Evolutionary conservation across 306 rosid species (phyloP).

Genomic region (Vigna reflexopilosa): DNA sequence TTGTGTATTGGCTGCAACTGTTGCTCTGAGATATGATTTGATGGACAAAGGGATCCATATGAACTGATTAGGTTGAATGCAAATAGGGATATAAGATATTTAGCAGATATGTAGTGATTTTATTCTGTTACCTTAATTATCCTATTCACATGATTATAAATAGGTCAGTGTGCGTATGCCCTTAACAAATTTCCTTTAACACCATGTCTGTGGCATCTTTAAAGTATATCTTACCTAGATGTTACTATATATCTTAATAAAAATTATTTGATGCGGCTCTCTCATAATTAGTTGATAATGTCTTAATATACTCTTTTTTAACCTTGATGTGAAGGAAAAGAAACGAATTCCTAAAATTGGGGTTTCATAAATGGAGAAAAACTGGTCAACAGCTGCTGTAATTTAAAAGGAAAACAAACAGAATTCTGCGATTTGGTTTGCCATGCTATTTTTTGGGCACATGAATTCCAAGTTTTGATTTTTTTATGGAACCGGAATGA

Average conservation of each 20-base stretch:
- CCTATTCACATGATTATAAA: no score
- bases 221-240: neutral
- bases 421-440: neutral
- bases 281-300: neutral
- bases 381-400: neutral
- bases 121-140: no score
- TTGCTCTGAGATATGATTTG: no score
- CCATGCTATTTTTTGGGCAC: neutral
- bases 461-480: neutral
- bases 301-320: neutral
- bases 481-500: neutral
- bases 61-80: no score
- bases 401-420: neutral
- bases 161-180: no score
- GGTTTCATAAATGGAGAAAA: neutral
- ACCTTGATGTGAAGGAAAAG: neutral
- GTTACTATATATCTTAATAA: conserved; percentile 11
- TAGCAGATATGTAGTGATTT: no score
- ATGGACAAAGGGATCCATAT: no score
- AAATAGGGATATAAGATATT: no score
- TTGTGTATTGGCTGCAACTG: no score
- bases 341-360: neutral
- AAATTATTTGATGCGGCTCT: neutral
- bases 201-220: neutral
- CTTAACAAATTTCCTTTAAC: neutral